phyloP scores from a whole-genome alignment of 2,329 filamentous ascomycete genomes.

The Botrytis byssoidea region DNA sequence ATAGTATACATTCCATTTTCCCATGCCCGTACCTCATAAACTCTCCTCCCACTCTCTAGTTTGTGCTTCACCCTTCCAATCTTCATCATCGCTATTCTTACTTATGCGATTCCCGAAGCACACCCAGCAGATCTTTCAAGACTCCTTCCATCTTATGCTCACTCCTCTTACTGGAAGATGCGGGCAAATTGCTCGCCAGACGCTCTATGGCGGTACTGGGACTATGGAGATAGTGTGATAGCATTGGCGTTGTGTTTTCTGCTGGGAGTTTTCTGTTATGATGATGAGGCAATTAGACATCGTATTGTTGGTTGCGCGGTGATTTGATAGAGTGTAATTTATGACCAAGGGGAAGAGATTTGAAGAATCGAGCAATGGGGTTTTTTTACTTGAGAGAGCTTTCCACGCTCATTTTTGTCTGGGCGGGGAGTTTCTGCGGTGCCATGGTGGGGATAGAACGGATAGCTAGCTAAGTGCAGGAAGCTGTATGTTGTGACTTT shows the following conservation, averaged over 20 bases:
- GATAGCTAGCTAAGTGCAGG: not conserved
- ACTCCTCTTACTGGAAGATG: not conserved
- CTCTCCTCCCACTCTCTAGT: not conserved
- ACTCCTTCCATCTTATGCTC: not conserved
- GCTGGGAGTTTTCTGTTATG: not conserved
- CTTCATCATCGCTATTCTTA: not conserved
- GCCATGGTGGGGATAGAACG: not conserved
- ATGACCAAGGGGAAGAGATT: too few relatives aligned
- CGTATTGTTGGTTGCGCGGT: not conserved
- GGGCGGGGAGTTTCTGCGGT: not conserved
- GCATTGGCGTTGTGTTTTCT: not conserved
- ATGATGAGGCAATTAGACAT: not conserved
- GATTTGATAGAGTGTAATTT: not conserved
- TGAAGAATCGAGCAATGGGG: too few relatives aligned
- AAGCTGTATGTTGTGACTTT: not conserved
- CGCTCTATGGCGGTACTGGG: not conserved
- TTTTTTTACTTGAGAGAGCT: not conserved
- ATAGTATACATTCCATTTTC: not conserved
- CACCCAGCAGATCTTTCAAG: not conserved
- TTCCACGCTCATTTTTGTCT: not conserved
- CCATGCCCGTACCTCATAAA: not conserved
- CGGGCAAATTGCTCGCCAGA: not conserved
- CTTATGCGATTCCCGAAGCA: not conserved
- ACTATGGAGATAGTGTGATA: not conserved
- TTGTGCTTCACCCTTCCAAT: not conserved